These are phyloP conservation scores for Colletotrichum sp. DNA, from an alignment of 2,329 filamentous ascomycete species.

Conservation along the genomic window DNA sequence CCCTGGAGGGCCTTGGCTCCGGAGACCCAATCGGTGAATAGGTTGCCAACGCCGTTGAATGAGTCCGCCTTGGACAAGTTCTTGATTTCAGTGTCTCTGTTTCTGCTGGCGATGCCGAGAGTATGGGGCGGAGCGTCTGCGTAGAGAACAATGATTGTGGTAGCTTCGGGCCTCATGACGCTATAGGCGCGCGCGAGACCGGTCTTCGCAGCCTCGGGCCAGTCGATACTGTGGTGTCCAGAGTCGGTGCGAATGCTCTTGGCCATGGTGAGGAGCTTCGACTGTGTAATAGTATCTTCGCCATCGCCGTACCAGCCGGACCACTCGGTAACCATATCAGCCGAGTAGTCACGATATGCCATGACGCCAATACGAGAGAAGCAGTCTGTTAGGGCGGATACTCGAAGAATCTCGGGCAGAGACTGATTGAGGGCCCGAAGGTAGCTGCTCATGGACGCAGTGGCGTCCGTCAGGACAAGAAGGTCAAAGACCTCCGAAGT, in stretches of 20 bases:
- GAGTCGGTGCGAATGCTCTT: constrained; percentile 32
- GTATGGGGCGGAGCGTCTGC: constrained; percentile 55
- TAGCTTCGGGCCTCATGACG: constrained; percentile 51
- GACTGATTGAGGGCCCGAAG: constrained; percentile 47
- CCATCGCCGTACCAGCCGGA: constrained; percentile 48
- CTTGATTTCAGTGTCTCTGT: neutral
- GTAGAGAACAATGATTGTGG: constrained; percentile 54
- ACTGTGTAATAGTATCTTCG: constrained; percentile 30
- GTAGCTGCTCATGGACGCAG: constrained; percentile 49
- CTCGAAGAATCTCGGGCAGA: constrained; percentile 54
- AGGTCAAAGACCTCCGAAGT: constrained; percentile 41
- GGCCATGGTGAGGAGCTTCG: constrained; percentile 39
- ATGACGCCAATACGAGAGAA: constrained; percentile 56
- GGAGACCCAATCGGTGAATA: constrained; percentile 51
- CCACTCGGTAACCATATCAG: constrained; percentile 42
- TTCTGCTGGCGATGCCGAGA: constrained; percentile 17
- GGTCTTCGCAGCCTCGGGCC: constrained; percentile 54
- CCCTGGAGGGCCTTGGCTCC: constrained; percentile 39
- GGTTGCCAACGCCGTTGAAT: constrained; percentile 35
- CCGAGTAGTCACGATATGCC: constrained; percentile 53
- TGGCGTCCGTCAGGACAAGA: constrained; percentile 51
- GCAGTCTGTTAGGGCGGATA: constrained; percentile 52
- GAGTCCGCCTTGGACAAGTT: neutral
- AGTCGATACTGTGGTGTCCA: constrained; percentile 40
- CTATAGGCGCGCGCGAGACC: constrained; percentile 50